Conservation (phyloP, 306 rosid genomes). For the Glycine soja region DNA sequence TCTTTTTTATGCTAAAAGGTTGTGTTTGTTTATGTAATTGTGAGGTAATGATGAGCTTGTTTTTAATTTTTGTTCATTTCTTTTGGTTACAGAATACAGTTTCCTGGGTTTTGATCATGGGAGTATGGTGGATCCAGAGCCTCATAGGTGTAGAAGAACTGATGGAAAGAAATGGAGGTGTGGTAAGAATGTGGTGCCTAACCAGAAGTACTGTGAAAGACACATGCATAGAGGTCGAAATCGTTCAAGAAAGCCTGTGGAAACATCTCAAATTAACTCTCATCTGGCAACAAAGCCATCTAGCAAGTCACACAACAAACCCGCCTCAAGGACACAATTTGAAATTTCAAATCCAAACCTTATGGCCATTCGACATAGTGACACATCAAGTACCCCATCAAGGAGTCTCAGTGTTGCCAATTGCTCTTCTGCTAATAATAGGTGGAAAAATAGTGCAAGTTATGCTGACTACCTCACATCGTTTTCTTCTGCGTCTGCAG, state of each 20-base stretch:
- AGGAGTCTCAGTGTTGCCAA: background rate
- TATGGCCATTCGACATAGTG: constrained; percentile 46
- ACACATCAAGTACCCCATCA: no score
- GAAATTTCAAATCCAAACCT: constrained; percentile 45
- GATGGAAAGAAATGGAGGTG: constrained; percentile 99
- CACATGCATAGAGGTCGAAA: constrained; percentile 91
- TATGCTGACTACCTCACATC: constrained; percentile 29
- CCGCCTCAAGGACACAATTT: constrained; percentile 38
- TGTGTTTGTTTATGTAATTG: constrained; percentile 1
- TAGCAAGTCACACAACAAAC: constrained; percentile 36
- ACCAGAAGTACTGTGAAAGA: constrained; percentile 76
- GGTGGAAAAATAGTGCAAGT: constrained; percentile 36
- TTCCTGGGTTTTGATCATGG: constrained; percentile 50
- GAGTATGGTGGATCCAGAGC: constrained; percentile 67
- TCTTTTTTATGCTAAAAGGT: background rate
- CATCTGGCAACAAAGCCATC: constrained; percentile 49
- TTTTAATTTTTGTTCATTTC: constrained; percentile 42
- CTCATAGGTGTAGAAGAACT: constrained; percentile 87
- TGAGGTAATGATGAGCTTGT: constrained; percentile 30
- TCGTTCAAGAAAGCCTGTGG: constrained; percentile 99
- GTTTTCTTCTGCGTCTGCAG: constrained; percentile 9
- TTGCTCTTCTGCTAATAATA: constrained; percentile 11
- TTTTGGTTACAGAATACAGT: constrained; percentile 52
- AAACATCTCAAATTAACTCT: constrained; percentile 58
- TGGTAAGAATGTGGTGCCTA: constrained; percentile 53